Evolutionary conservation across 768 basidiomycete genomes (phyloP), one percentile per base, ranked within the genome.

Genomic region (Galerina marginata): DNA sequence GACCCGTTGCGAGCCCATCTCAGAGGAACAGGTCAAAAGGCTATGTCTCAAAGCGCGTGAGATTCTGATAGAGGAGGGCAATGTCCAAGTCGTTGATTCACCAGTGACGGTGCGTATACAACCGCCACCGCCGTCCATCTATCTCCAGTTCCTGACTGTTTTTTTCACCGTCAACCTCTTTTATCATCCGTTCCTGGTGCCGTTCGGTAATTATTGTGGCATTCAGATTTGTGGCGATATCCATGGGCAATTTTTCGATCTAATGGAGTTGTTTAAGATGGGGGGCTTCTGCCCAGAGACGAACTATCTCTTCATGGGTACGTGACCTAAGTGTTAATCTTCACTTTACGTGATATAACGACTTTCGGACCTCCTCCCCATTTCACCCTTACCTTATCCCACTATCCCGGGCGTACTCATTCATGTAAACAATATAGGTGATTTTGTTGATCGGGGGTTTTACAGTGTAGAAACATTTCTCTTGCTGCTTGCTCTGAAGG

Each of bases 391-490:
- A 50, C 47, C 14, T 26, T 61, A 45, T 37, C 54, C 59, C 25
- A 43, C 55, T 42, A 51, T 55, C 40, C 38, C 43, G 45, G 42
- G 33, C 59, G 58, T 46, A 65, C 52, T 40, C 40, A 29, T 46
- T 26, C 52, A 33, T 58, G 43, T 42, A 33, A 46, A 38, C 59
- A 47, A 6, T 40, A 11, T 77, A 96, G 95, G 96, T 62, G 96
- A 98, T 77, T 99, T 98, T 72, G 96, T 98, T 66, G 96, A 99
- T 77, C 89, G 96, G 55, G 96, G 96, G 36, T 97, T 95, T 79
- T 98, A 97, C 81, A 90, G 88, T 72, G 94, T 98, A 59, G 96
- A 99, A 72, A 98, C 96, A 0, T 96, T 98, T 73, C 85, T 97
- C 16, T 87, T 99, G 46, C 85, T 98, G 16, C 86, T 99, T 65